A percentile compares a stretch with the other conserved stretches of the same genome.
These are phyloP conservation scores for Aspergillus sp. DNA, from an alignment of 2,329 filamentous ascomycete species.

Conservation along the genomic window DNA sequence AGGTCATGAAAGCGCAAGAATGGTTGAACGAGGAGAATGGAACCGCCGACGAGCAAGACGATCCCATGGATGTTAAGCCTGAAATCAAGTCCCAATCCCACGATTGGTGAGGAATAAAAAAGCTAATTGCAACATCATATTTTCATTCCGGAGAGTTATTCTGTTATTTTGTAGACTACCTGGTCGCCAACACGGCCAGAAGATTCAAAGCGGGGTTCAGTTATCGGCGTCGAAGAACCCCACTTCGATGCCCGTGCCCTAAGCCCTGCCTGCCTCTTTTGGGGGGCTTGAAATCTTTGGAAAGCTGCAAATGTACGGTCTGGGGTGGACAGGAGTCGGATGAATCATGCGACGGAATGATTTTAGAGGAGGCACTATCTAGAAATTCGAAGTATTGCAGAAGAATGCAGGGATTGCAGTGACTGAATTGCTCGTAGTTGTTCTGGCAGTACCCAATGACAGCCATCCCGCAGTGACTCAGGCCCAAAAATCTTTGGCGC, in stretches of 20 bases:
- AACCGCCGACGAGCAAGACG: slow-evolving; percentile 15
- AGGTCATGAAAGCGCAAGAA: slow-evolving; percentile 34
- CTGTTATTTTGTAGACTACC: not conserved
- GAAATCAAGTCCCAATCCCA: slow-evolving; percentile 13
- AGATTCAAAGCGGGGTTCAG: slow-evolving; percentile 22
- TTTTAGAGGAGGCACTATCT: not conserved
- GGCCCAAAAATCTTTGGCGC: slow-evolving; percentile 35
- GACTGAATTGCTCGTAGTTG: not conserved
- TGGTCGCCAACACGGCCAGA: not conserved
- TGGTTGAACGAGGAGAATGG: slow-evolving; percentile 26
- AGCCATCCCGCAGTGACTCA: slow-evolving; percentile 22
- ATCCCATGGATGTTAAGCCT: slow-evolving; percentile 1
- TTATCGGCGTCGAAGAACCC: slow-evolving; percentile 18
- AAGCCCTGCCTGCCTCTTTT: slow-evolving; percentile 23
- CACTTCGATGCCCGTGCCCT: slow-evolving; percentile 36
- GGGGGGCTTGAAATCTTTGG: not conserved
- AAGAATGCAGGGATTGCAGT: not conserved
- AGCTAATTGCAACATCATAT: not conserved
- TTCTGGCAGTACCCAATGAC: slow-evolving; percentile 27
- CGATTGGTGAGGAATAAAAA: not conserved
- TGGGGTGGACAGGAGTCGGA: not conserved
- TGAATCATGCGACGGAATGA: not conserved
- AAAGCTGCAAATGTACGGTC: not conserved
- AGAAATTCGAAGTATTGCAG: not conserved
- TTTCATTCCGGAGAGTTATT: no score